These are phyloP conservation scores for Luzula sylvatica DNA, from an alignment of 176 grass and related monocot species.

Conservation along the genomic window DNA sequence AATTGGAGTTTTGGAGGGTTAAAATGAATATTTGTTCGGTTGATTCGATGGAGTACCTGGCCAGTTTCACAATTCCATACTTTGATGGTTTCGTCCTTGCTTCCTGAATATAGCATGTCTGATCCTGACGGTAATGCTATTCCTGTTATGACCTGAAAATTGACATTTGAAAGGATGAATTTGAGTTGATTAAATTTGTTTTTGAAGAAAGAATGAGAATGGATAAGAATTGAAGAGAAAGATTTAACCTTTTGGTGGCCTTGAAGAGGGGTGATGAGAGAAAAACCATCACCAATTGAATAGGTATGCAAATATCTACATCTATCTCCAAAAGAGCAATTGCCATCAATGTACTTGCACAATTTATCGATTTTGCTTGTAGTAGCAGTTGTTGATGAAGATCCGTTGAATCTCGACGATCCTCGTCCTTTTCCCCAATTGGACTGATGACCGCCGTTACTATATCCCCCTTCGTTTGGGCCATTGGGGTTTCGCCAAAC, in stretches of 20 bases:
- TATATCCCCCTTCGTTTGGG: too few species aligned
- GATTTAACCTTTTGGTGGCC: slow-evolving; percentile 66
- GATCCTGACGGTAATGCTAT: slow-evolving; percentile 68
- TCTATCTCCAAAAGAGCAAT: slow-evolving; percentile 54
- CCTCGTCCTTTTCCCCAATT: slow-evolving; percentile 73
- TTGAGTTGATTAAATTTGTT: not conserved
- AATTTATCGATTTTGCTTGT: slow-evolving; percentile 27
- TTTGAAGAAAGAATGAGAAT: not conserved
- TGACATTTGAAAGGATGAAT: not conserved
- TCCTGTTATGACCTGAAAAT: slow-evolving; percentile 54
- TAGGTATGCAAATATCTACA: slow-evolving; percentile 64
- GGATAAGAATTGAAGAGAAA: too few species aligned
- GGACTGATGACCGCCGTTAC: slow-evolving; percentile 14
- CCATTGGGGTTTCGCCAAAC: slow-evolving; percentile 71
- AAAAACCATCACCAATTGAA: slow-evolving; percentile 55
- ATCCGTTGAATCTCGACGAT: too few species aligned
- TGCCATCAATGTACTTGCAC: slow-evolving; percentile 64
- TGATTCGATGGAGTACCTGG: too few species aligned
- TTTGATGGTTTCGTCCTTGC: slow-evolving; percentile 74
- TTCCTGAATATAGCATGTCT: slow-evolving; percentile 86
- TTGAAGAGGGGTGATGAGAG: slow-evolving; percentile 56
- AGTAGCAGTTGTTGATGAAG: not conserved
- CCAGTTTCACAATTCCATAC: slow-evolving; percentile 94
- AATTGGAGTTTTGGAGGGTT: slow-evolving; percentile 3
- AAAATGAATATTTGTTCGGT: slow-evolving; percentile 11